Base-by-base conservation (phyloP, 176 grass and related monocot species). In the Oryza brachyantha region DNA sequence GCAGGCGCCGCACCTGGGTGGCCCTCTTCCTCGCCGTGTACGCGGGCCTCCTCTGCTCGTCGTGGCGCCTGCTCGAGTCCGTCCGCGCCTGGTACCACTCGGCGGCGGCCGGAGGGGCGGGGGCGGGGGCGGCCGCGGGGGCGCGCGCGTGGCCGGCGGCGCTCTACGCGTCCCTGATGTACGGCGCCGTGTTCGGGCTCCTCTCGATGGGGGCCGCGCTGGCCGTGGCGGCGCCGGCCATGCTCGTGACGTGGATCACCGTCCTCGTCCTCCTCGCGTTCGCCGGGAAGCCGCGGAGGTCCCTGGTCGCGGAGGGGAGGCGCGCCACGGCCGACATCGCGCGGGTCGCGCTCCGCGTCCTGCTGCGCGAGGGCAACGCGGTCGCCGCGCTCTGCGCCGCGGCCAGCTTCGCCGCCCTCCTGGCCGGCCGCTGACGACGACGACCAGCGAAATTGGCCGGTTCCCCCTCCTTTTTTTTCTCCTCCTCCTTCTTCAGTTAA, bases 181-280 rank as follows among this genome's bases (percentile, higher is more conserved):
- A 90, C 87, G 94, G 94, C 16, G 89, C 80, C 22, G 89, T 97
- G 11, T 97, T 97, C 85, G 94, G 94, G 0, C 79, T 92, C 61
- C 84, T 92, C 2, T 90, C 94, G 13, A 97, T 97, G 94, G 91
- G 76, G 8, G 89, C 94, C 4, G 89, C 91, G 26, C 79, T 94
- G 2, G 89, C 91, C 29, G 87, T 92, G 10, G 94, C 91, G 1
- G 87, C 91, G 1, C 94, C 94, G 6, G 94, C 94, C 70, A 94
- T 86, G 55, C 75, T 92, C 3, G 85, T 97, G 5, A 90, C 87
- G 3, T 97, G 91, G 94, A 97, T 84, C 79, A 97, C 94, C 74
- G 87, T 97, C 24, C 85, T 97, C n/a, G 94, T 97, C 27, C 91
- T 97, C 43, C 91, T 94, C 11, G 79, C 93, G 21, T 96, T 95